Evolutionary conservation across 371 early-diverging fungal species (phyloP).

Genomic region (Rhizomucor pusillus): DNA sequence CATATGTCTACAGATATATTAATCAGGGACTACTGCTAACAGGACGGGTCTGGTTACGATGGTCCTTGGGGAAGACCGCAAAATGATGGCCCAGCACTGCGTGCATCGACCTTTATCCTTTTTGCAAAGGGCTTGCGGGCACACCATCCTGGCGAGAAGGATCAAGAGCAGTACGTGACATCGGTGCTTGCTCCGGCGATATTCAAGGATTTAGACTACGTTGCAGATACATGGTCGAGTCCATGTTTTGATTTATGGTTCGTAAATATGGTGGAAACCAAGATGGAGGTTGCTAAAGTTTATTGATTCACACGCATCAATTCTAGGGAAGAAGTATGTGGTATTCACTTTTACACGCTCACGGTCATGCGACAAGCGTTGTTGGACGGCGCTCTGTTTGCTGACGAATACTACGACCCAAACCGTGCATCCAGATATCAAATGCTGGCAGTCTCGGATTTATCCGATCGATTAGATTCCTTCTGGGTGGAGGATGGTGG

Average conservation of each 20-base stretch:
- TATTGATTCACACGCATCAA: slow-evolving; percentile 1
- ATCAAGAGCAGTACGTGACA: slow-evolving; percentile 12
- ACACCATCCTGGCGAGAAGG: background rate
- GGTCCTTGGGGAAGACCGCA: slow-evolving; percentile 51
- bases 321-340: slow-evolving; percentile 62
- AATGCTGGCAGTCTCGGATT: slow-evolving; percentile 16
- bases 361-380: slow-evolving; percentile 62
- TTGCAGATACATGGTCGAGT: slow-evolving; percentile 38
- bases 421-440: slow-evolving; percentile 5
- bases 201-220: slow-evolving; percentile 60
- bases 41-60: background rate
- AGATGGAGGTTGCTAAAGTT: background rate
- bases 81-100: slow-evolving; percentile 82
- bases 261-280: background rate
- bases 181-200: slow-evolving; percentile 21
- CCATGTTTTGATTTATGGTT: slow-evolving; percentile 53
- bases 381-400: slow-evolving; percentile 21
- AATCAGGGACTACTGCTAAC: no score
- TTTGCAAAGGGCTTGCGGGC: slow-evolving; percentile 35
- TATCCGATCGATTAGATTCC: slow-evolving; percentile 24
- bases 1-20: no score
- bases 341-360: slow-evolving; percentile 68
- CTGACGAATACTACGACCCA: slow-evolving; percentile 5
- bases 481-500: slow-evolving; percentile 41
- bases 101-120: slow-evolving; percentile 53